These are phyloP conservation scores for Pilasporangium apinafurcum DNA, from an alignment of 352 stramenopile genomes.

Conservation along the genomic window DNA sequence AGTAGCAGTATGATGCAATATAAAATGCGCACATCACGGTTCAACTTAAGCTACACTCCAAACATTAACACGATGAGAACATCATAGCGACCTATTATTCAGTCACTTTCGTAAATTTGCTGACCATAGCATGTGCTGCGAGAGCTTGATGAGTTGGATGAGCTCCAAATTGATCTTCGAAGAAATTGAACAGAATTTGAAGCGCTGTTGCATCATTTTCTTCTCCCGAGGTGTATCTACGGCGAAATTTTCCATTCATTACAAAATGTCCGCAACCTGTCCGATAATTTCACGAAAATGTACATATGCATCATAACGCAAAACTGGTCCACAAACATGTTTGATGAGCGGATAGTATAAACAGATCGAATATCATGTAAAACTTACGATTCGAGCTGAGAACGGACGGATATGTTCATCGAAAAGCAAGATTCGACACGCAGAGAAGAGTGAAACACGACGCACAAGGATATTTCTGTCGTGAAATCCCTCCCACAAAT, in stretches of 20 bases:
- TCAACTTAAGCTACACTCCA: not conserved
- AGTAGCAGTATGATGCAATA: not conserved
- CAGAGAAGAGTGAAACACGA: not conserved
- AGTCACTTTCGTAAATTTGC: no score
- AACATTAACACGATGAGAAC: no score
- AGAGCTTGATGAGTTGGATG: not conserved
- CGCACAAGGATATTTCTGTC: not conserved
- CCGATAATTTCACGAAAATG: no score
- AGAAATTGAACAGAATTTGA: conserved; percentile 1
- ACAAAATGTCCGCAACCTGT: no score
- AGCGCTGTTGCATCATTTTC: not conserved
- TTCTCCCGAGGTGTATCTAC: not conserved
- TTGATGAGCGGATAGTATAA: no score
- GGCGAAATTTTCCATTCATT: no score
- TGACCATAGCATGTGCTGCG: no score
- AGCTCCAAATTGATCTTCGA: not conserved
- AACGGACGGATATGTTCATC: not conserved
- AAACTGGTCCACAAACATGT: conserved; percentile 1
- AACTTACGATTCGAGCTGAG: not conserved
- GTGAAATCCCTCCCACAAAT: not conserved
- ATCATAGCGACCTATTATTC: no score
- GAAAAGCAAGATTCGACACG: conserved; percentile 1
- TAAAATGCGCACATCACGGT: not conserved
- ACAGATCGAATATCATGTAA: no score
- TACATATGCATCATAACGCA: no score